Base-by-base conservation (phyloP, 345 rosid genomes). In the Populus ilicifolia region DNA sequence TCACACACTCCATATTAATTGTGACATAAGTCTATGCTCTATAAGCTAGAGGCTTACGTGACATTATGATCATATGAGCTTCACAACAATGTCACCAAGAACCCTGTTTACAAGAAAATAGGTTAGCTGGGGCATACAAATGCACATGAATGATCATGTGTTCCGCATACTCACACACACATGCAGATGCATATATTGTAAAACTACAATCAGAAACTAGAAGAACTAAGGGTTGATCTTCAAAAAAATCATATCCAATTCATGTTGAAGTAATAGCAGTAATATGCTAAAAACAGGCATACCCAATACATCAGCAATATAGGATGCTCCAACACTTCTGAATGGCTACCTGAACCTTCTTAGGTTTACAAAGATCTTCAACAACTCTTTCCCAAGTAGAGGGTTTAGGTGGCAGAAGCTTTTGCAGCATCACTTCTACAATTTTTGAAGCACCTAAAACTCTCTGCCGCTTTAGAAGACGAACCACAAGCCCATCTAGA, bases 401-500 rank as follows among this genome's bases (percentile, higher is more conserved):
- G 44, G 80, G 77, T 44, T 83, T 85, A 12, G 95, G 97, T 21
- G 87, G 56, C 87, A 93, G 74, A 85, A 86, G 83, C 80, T 91
- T 93, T 76, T 80, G 84, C 75, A 93, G 84, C 97, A 92, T 96
- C 75, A 92, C 86, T 80, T 91, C 89, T 65, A 93, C 81, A 80
- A 93, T 81, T 82, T 80, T 85, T 25, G 88, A 86, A 84, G 98
- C 98, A 56, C 98, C 94, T 12, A 39, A 77, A 25, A 82, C 71
- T 84, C 96, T 89, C 77, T 87, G 86, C 18, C 88, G 81, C 89
- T 90, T 93, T 59, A 88, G 82, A 29, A 96, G 83, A 72, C 90
- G 88, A 69, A 86, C 72, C 48, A 87, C 91, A 76, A 96, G 93
- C 83, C 90, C 99, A 56, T 93, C 97, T 36, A 96, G 81, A 84